Base-by-base conservation (phyloP, 352 stramenopile species). In the Globisporangium cederbergense region DNA sequence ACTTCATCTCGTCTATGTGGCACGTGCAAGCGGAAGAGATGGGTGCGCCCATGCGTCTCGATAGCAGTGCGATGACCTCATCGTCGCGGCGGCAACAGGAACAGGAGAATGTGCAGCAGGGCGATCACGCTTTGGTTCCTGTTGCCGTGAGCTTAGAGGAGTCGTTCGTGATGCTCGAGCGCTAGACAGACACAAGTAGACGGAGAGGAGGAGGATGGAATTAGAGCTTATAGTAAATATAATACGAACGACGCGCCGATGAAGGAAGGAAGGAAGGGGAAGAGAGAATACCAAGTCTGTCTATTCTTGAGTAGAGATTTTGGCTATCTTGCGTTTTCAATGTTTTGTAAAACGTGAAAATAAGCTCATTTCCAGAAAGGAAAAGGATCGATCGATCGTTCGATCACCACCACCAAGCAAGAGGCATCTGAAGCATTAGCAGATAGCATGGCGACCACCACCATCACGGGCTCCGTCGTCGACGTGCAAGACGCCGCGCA, bases 1-100 rank as follows among this genome's bases (percentile, higher is more conserved):
- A 88, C 64, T 94, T 94, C 64, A 88, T 94, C 57, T 92, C 86
- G 6, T 88, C 86, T 34, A 83, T 73, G 34, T 94, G 86, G 86
- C 79, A 89, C 43, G 71, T 90, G 34, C 80, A 94, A 56, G 81
- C 86, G 0, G 86, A 92, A 10, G 86, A 91, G 56, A 83, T 94
- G 76, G 86, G 79, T 60, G 79, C 79, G 16, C 91, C 85, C 2
- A 84, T 89, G 67, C 72, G 78, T 4, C 60, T 88, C 9, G 64
- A 74, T 46, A 40, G 46, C 58, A 72, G 50, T 64, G 13, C 18
- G 50, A 36, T 22, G 38, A 13, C 28, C 32, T 20, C 57, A 18
- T 14, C 43, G 43, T 62, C 42, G 57, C 6, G 42, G 20, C 47
- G n/a, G 53, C 45, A 22, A 28, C 53, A 66, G 50, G 25, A 72